phyloP scores from a whole-genome alignment of 2,329 filamentous ascomycete genomes.

The Aspergillus niger region DNA sequence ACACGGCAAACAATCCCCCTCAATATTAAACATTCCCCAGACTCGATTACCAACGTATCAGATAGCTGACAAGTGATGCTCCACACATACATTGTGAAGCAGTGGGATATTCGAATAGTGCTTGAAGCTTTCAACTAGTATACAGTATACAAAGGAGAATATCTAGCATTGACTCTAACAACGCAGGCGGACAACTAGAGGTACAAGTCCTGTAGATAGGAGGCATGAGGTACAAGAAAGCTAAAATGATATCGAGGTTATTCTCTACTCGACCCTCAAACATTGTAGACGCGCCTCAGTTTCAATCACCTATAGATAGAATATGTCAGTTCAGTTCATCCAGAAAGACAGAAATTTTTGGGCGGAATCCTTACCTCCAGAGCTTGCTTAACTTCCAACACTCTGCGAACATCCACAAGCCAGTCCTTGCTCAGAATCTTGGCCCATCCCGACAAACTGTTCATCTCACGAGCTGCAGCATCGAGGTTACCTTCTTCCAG shows the following conservation, averaged over 20 bases:
- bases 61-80: background rate
- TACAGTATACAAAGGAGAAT: constrained; percentile 23
- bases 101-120: background rate
- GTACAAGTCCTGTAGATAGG: constrained; percentile 40
- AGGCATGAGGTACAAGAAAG: constrained; percentile 35
- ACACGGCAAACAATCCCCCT: constrained; percentile 24
- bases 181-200: constrained; percentile 41
- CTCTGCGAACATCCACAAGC: constrained; percentile 85
- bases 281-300: constrained; percentile 88
- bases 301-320: constrained; percentile 69
- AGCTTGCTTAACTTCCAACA: constrained; percentile 93
- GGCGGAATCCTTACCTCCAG: constrained; percentile 71
- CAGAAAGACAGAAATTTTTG: background rate
- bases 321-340: constrained; percentile 19
- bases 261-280: constrained; percentile 71
- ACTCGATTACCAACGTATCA: background rate
- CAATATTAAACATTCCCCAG: constrained; percentile 17
- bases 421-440: constrained; percentile 94
- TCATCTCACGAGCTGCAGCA: constrained; percentile 91
- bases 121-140: background rate
- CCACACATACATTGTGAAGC: background rate
- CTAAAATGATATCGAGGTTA: constrained; percentile 30
- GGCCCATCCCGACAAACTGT: constrained; percentile 87
- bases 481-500: constrained; percentile 94
- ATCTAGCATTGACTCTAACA: constrained; percentile 44